Conservation (phyloP, 768 basidiomycete species). For the Termitomyces titanicus region DNA sequence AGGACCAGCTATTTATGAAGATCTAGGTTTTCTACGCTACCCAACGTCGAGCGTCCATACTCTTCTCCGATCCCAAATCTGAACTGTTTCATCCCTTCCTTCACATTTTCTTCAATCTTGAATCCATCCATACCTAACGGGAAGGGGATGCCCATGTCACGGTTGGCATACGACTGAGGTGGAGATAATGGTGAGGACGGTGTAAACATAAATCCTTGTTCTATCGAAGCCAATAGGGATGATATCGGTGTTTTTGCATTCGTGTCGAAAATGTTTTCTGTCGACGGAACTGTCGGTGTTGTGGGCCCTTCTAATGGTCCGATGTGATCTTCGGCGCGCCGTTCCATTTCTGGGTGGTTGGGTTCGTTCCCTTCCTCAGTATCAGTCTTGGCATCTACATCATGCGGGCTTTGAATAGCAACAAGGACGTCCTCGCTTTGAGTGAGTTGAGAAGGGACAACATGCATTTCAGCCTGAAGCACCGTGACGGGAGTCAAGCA, state of each 20-base stretch:
- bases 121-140: conserved; percentile 9
- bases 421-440: background rate
- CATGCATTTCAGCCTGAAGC: background rate
- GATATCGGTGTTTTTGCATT: conserved; percentile 60
- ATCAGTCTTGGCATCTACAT: background rate
- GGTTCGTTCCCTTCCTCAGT: background rate
- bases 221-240: conserved; percentile 56
- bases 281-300: conserved; percentile 8
- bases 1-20: conserved; percentile 13
- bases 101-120: conserved; percentile 2
- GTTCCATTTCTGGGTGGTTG: background rate
- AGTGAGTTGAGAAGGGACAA: background rate
- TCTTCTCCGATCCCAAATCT: conserved; percentile 14
- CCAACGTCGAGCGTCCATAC: conserved; percentile 12
- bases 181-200: conserved; percentile 62
- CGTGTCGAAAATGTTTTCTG: conserved; percentile 1
- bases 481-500: background rate
- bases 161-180: conserved; percentile 38
- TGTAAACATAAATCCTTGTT: conserved; percentile 65
- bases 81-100: conserved; percentile 6
- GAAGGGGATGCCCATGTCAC: conserved; percentile 15
- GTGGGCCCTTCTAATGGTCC: background rate
- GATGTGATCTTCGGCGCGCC: background rate
- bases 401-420: background rate
- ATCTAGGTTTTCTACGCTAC: conserved; percentile 18